Base-by-base conservation (phyloP, 176 grass and related monocot species). In the Canna indica region DNA sequence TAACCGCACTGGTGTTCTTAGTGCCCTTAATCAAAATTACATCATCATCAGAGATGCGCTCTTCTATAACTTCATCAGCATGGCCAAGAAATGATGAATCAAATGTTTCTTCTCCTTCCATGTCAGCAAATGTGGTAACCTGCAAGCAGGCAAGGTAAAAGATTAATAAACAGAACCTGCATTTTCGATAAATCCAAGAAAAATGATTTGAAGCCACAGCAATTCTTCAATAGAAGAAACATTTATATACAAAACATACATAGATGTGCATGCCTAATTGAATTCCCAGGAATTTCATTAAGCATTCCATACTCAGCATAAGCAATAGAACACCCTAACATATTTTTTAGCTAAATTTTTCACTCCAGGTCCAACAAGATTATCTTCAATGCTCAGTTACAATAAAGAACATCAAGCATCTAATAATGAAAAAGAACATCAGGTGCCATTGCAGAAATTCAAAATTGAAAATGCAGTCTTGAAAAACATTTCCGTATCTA, bases 71-170 rank as follows among this genome's bases (percentile, higher is more conserved):
- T 69, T 96, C 91, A 58, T 88, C 81, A 38, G 88, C 78, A 67
- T 86, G 79, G 30, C 91, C 91, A 76, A 96, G 85, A 78, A 96
- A 83, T 59, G 85, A 86, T 36, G 78, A 31, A 79, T 96, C 88
- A 47, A 96, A 96, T n/a, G 91, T 91, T 83, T 96, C 91, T 66
- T 96, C 91, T 42, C 85, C 91, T 86, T 91, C 91, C 91, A 96
- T 91, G 73, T 96, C 91, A 82, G 88, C 91, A 84, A 91, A 96
- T 57, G 91, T 96, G 68, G 85, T 80, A 50, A 96, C 81, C 91
- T 96, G 69, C 31, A 29, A 34, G 20, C 36, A 67, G 26, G 27
- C 22, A 63, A 63, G 14, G n/a, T n/a, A n/a, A n/a, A n/a, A n/a
- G n/a, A 25, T 38, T n/a, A 38, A 38, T 6, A 10, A 65, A 36